These are phyloP conservation scores for Medicago lupulina DNA, from an alignment of 306 rosid genomes.

Conservation along the genomic window DNA sequence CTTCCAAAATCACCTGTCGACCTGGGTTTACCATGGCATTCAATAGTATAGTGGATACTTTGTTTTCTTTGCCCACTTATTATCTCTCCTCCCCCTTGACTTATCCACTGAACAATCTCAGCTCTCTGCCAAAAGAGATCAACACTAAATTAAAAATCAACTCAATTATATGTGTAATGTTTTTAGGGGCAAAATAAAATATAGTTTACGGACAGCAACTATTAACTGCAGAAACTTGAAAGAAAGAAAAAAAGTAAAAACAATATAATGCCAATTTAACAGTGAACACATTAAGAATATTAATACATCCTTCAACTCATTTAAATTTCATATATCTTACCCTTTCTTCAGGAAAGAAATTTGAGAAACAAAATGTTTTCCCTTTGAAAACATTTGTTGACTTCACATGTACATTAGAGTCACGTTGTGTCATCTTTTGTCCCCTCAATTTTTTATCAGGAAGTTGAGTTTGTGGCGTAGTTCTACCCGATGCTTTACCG, in stretches of 20 bases:
- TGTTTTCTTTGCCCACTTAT: slow-evolving; percentile 55
- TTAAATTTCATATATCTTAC: slow-evolving; percentile 53
- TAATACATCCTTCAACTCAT: neutral
- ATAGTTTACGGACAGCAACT: slow-evolving; percentile 1
- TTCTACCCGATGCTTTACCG: slow-evolving; percentile 48
- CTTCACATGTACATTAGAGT: slow-evolving; percentile 53
- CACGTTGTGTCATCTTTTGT: slow-evolving; percentile 48
- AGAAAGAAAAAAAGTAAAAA: neutral
- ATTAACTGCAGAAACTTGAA: slow-evolving; percentile 24
- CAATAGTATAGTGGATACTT: slow-evolving; percentile 67
- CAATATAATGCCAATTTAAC: slow-evolving; percentile 23
- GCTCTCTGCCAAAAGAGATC: slow-evolving; percentile 64
- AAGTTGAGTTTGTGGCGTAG: slow-evolving; percentile 49
- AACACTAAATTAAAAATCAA: slow-evolving; percentile 38
- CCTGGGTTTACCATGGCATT: slow-evolving; percentile 74
- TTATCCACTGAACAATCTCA: slow-evolving; percentile 87
- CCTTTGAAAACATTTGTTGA: slow-evolving; percentile 66
- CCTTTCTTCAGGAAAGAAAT: slow-evolving; percentile 78
- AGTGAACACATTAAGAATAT: slow-evolving; percentile 25
- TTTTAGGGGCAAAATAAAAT: neutral
- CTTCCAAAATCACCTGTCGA: slow-evolving; percentile 44
- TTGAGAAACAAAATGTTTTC: slow-evolving; percentile 71
- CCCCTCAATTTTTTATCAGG: slow-evolving; percentile 49
- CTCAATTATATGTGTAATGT: slow-evolving; percentile 3
- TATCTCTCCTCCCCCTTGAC: slow-evolving; percentile 83